Base-by-base conservation (phyloP, 1,284 basidiomycete species). In the Marasmius oreades region DNA sequence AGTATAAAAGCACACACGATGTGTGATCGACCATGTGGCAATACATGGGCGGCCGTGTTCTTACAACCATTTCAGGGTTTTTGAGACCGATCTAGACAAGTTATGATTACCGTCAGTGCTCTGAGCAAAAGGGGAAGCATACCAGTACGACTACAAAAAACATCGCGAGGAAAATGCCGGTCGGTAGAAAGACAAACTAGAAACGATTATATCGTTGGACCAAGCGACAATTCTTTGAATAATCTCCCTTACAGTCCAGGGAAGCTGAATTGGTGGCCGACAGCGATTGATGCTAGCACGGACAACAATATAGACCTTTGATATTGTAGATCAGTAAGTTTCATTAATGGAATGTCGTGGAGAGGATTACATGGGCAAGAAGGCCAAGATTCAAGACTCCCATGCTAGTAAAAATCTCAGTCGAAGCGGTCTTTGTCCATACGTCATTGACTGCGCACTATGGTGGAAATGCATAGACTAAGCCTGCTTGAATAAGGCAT, bases 391-490 rank as follows among this genome's bases (percentile, higher is more conserved):
- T 56, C n/a, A 50, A 48, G 28, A 23, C 33, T 5, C 36, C 55
- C 50, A 51, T 56, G 22, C 55, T 56, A 14, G 10, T 2, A 14
- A 44, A 23, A 16, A 20, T 5, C n/a, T 24, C 22, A 22, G 34
- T 20, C 26, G 2, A 46, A 18, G 12, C 6, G 26, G 7, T 33
- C 16, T 33, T 8, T 7, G 37, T 4, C 3, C n/a, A 42, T 16
- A 20, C 44, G 24, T n/a, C n/a, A 22, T 31, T 31, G 5, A 7
- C 10, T 26, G 52, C 57, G 34, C 22, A 59, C 57, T 31, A 28
- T 8, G 57, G 53, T 16, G 57, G 64, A 11, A 58, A 57, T 18
- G 67, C 64, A 46, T 67, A 69, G 24, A 69, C 61, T n/a, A 67
- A 45, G 1, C 59, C 59, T 20, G 64, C 64, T 53, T 69, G 66